Conservation (phyloP, 768 basidiomycete species). For the Filobasidium floriforme region DNA sequence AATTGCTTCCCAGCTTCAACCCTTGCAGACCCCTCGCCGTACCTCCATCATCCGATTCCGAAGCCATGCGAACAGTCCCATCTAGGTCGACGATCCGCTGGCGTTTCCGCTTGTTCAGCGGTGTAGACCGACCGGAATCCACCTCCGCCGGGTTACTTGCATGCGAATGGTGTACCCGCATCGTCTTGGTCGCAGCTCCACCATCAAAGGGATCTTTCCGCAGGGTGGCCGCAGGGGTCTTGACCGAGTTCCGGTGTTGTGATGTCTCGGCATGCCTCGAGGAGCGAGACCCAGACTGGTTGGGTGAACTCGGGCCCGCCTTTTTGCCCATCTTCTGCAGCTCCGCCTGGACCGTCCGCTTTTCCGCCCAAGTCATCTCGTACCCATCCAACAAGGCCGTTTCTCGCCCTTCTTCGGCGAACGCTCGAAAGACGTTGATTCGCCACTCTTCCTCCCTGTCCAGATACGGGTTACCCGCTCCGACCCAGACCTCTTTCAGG, state of each 20-base stretch:
- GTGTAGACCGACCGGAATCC: slow-evolving; percentile 1
- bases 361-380: slow-evolving; percentile 37
- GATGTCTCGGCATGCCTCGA: neutral
- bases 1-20: neutral
- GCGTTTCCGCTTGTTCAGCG: slow-evolving; percentile 13
- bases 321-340: slow-evolving; percentile 9
- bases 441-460: slow-evolving; percentile 66
- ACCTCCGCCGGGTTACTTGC: neutral
- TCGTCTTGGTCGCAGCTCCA: neutral
- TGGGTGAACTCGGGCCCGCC: neutral
- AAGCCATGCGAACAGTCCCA: slow-evolving; percentile 3
- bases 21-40: slow-evolving; percentile 14
- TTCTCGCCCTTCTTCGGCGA: slow-evolving; percentile 70
- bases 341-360: slow-evolving; percentile 11
- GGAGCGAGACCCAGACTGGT: neutral
- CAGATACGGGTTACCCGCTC: slow-evolving; percentile 69
- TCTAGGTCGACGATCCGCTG: slow-evolving; percentile 25
- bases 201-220: neutral
- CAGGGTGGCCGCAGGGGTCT: neutral
- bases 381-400: slow-evolving; percentile 65
- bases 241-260: neutral
- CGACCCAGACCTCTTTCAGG: slow-evolving; percentile 68
- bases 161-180: slow-evolving; percentile 3
- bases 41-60: slow-evolving; percentile 11
- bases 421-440: slow-evolving; percentile 70